Evolutionary conservation across 2,329 filamentous ascomycete genomes (phyloP), one percentile per base, ranked within the genome.

Genomic region (Dactylellina cionopaga): DNA sequence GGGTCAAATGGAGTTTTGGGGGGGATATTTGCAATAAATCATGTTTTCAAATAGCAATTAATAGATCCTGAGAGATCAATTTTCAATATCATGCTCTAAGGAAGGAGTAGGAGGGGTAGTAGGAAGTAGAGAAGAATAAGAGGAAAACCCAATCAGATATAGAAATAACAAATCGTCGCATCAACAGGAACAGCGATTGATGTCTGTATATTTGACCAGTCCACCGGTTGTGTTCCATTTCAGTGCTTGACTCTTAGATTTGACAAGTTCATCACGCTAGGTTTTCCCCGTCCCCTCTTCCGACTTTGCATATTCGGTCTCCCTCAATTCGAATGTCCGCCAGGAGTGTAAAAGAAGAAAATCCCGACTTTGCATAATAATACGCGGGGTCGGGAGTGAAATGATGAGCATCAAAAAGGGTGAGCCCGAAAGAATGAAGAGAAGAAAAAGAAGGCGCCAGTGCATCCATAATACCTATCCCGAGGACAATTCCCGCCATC

Each of bases 201-300:
- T 49, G 68, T 43, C 68, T 72, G 68, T 72, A 72, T 72, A 72
- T 72, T 64, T 72, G 59, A 66, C 68, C 68, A 72, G 68, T 72
- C 68, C 68, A 49, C 19, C 58, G 35, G 47, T 31, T 55, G 46
- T 25, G 44, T 44, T 35, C 65, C 71, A 58, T 49, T 58, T 96
- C 91, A 91, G 93, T 92, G 92, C 92, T 97, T 97, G 92, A 97
- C 92, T 97, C 93, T 96, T 93, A 93, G 84, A 85, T 88, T 71
- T 49, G 43, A 90, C 86, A 84, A 89, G 87, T 88, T 96, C 92
- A 96, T 97, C 93, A 96, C 86, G 78, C 89, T 64, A 46, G 62
- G 55, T 47, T 39, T 47, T 29, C 31, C 56, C 27, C 27, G 33
- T 33, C 17, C 15, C 29, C 15, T 58, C 52, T 24, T 17, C 25